Conservation (phyloP, 352 stramenopile species). For the Phytophthora citrophthora region DNA sequence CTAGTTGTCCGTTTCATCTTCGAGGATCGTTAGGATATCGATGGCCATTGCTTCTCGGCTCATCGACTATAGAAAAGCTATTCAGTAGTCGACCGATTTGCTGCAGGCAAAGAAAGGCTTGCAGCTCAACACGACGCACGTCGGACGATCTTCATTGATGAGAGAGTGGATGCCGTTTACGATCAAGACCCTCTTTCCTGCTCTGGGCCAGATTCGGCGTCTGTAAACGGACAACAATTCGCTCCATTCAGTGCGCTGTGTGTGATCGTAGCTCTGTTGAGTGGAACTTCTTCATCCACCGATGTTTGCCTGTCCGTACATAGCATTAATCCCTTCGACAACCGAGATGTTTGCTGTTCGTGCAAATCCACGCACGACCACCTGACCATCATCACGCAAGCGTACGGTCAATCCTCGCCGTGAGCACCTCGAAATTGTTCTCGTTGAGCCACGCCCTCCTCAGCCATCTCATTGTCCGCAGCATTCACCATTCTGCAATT, state of each 20-base stretch:
- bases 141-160: constrained; percentile 1
- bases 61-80: constrained; percentile 13
- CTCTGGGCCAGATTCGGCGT: no score
- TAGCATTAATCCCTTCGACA: constrained; percentile 2
- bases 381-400: neutral
- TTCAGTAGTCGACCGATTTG: constrained; percentile 13
- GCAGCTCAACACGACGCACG: neutral
- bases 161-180: neutral
- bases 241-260: no score
- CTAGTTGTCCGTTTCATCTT: no score
- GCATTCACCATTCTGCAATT: constrained; percentile 29
- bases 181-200: no score
- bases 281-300: neutral
- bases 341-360: constrained; percentile 21
- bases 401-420: neutral
- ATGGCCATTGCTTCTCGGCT: no score
- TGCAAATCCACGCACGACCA: constrained; percentile 15
- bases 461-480: neutral
- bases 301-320: neutral
- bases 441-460: neutral
- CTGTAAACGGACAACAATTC: no score
- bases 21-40: no score
- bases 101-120: constrained; percentile 1
- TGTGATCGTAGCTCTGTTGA: no score
- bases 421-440: neutral